Conservation (phyloP, 2,329 filamentous ascomycete species). For the Diaporthe aspalathi region DNA sequence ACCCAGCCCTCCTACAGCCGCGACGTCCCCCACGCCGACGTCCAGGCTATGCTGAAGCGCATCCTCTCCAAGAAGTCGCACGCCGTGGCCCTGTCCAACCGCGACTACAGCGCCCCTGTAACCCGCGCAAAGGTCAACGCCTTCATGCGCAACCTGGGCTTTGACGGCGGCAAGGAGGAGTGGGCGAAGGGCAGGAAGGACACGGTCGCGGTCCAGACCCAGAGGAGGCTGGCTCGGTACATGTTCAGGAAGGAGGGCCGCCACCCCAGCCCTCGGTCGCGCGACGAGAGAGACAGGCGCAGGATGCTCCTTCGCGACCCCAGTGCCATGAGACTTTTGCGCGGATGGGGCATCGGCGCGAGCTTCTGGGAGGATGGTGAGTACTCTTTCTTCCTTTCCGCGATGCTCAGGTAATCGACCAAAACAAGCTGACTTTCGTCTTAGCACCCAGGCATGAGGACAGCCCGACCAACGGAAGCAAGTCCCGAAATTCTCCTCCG, state of each 20-base stretch:
- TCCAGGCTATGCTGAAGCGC: constrained; percentile 34
- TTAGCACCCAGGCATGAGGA: not conserved
- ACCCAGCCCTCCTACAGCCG: constrained; percentile 13
- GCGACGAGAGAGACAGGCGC: constrained; percentile 22
- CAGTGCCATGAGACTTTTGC: constrained; percentile 27
- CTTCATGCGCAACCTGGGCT: constrained; percentile 34
- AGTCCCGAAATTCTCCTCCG: not conserved
- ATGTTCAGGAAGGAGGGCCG: constrained; percentile 9
- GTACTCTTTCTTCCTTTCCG: not conserved
- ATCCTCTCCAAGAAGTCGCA: constrained; percentile 37
- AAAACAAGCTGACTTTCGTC: not conserved
- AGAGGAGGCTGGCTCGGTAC: constrained; percentile 19
- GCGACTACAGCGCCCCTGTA: not conserved
- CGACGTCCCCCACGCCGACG: constrained; percentile 33
- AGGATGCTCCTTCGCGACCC: constrained; percentile 15
- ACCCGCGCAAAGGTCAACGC: constrained; percentile 32
- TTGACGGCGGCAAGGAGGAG: constrained; percentile 29
- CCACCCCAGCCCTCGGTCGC: constrained; percentile 3
- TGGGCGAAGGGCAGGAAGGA: constrained; percentile 18
- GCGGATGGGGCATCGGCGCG: constrained; percentile 34
- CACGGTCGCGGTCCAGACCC: not conserved
- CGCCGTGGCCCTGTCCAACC: constrained; percentile 28
- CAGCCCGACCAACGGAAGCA: not conserved
- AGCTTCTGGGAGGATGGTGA: constrained; percentile 36
- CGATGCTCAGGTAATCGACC: not conserved